These are phyloP conservation scores for Penicillium roqueforti DNA, from an alignment of 495 filamentous ascomycete genomes.

Conservation along the genomic window DNA sequence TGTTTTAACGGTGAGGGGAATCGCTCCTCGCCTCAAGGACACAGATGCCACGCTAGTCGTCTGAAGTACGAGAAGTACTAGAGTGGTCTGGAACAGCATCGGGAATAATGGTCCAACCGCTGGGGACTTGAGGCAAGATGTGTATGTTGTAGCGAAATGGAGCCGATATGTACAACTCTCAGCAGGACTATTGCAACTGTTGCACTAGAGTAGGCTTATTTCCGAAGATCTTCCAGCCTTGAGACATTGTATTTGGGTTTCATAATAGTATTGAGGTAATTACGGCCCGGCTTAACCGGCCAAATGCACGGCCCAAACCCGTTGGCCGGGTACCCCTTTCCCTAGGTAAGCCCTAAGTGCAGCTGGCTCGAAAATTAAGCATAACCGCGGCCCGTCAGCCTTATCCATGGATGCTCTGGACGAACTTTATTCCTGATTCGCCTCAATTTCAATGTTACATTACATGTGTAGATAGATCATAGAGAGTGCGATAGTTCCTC, in stretches of 20 bases:
- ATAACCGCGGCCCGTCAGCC: not conserved
- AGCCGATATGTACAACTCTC: not conserved
- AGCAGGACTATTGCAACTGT: not conserved
- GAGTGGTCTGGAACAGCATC: conserved; percentile 5
- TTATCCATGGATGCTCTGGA: not conserved
- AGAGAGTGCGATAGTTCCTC: not conserved
- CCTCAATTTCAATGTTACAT: not conserved
- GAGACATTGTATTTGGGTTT: not conserved
- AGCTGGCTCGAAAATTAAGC: not conserved
- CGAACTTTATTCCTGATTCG: not conserved
- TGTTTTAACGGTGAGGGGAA: conserved; percentile 7
- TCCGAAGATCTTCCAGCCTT: not conserved
- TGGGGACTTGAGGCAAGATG: not conserved
- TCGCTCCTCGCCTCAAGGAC: not conserved
- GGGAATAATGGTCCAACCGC: not conserved
- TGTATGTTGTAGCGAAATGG: not conserved
- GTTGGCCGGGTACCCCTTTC: not conserved
- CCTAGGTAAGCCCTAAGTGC: not conserved
- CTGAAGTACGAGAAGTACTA: conserved; percentile 6
- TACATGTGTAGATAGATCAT: not conserved
- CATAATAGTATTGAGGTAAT: no score
- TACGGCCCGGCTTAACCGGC: no score
- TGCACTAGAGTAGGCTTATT: not conserved
- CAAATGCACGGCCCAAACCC: not conserved
- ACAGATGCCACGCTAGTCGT: not conserved